Conservation (phyloP, 2,329 filamentous ascomycete genomes). For the Microcyclospora tardicrescens region DNA sequence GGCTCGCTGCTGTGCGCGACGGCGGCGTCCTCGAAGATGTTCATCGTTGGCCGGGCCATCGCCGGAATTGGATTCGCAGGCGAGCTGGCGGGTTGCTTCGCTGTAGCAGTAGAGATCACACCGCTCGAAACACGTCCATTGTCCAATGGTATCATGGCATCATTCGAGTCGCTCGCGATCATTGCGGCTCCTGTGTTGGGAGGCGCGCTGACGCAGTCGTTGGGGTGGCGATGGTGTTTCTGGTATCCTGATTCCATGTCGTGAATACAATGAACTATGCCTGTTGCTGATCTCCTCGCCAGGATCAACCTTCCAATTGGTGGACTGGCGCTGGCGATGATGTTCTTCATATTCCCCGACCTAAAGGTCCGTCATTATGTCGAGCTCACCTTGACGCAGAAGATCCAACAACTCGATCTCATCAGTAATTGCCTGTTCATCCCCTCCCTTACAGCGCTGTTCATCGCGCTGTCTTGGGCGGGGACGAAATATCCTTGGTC, state of each 20-base stretch:
- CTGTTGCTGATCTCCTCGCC: slow-evolving; percentile 4
- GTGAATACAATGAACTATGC: neutral
- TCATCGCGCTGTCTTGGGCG: slow-evolving; percentile 24
- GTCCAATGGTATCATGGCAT: slow-evolving; percentile 25
- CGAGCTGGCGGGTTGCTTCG: slow-evolving; percentile 12
- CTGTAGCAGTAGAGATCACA: slow-evolving; percentile 31
- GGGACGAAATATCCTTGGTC: slow-evolving; percentile 26
- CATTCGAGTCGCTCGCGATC: slow-evolving; percentile 13
- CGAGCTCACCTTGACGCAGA: slow-evolving; percentile 6
- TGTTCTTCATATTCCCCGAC: slow-evolving; percentile 22
- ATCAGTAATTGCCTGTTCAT: slow-evolving; percentile 23
- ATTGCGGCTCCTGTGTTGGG: slow-evolving; percentile 27
- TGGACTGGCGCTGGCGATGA: slow-evolving; percentile 22
- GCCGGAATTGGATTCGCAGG: slow-evolving; percentile 27
- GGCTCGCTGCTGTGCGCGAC: slow-evolving; percentile 41
- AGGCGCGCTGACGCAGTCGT: slow-evolving; percentile 22
- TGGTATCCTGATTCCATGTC: slow-evolving; percentile 13
- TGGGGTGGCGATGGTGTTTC: slow-evolving; percentile 27
- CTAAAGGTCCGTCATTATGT: slow-evolving; percentile 1
- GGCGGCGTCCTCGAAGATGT: slow-evolving; percentile 16
- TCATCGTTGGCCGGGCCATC: slow-evolving; percentile 27
- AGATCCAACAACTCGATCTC: slow-evolving; percentile 22
- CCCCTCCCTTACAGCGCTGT: slow-evolving; percentile 17
- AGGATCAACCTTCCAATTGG: slow-evolving; percentile 33
- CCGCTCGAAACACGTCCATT: slow-evolving; percentile 26